Evolutionary conservation across 257 asterid genomes (phyloP).

Genomic region (Ligustrum vulgare): DNA sequence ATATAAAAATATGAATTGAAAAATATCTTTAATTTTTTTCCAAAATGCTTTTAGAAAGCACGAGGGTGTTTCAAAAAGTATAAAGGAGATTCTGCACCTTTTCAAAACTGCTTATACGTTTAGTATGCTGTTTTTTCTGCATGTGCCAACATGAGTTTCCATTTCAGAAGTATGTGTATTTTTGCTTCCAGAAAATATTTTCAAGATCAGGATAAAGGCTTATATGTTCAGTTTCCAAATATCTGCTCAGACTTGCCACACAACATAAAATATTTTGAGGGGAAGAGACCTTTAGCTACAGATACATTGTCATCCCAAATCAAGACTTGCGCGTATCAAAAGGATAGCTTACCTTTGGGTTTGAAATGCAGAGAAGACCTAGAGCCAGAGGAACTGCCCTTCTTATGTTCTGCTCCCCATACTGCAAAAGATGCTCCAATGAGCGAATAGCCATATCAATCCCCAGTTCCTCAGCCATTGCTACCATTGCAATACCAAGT

Average conservation of each 20-base stretch:
- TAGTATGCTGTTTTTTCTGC: background rate
- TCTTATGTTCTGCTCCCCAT: constrained; percentile 89
- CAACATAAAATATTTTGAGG: background rate
- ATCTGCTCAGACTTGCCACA: background rate
- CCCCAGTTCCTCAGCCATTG: constrained; percentile 98
- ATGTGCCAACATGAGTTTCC: background rate
- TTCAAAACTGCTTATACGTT: background rate
- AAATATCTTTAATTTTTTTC: background rate
- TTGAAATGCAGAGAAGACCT: constrained; percentile 92
- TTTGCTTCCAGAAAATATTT: background rate
- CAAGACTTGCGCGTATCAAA: background rate
- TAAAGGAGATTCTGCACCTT: background rate
- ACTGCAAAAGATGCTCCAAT: constrained; percentile 90
- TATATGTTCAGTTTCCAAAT: background rate
- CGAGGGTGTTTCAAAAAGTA: background rate
- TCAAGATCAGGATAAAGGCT: background rate
- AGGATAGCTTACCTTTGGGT: constrained; percentile 64
- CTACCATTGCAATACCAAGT: constrained; percentile 98
- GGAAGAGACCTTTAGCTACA: background rate
- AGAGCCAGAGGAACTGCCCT: constrained; percentile 93
- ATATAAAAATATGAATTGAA: too few species aligned
- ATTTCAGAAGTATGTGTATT: background rate
- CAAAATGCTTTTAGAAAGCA: background rate
- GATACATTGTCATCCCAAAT: background rate
- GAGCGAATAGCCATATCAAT: constrained; percentile 96